Evolutionary conservation across 2,329 filamentous ascomycete species (phyloP), one percentile per base, ranked within the genome.

Genomic region (Cladophialophora bantiana): DNA sequence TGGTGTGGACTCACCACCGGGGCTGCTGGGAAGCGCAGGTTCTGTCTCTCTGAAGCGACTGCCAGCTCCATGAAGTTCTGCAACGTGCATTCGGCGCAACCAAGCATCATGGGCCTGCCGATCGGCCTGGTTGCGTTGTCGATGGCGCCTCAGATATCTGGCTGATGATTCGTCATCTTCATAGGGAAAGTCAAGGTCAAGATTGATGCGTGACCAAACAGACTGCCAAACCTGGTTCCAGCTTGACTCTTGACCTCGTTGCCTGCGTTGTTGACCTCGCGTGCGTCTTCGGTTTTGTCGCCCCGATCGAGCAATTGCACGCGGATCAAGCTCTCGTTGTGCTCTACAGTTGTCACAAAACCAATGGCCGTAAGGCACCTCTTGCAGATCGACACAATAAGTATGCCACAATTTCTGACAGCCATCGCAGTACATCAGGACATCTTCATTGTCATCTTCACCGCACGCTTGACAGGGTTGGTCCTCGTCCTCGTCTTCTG

Each of bases 351-450:
- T 88, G 78, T 95, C 89, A 81, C 95, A 99, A 78, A 94, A 97
- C 94, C 94, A 99, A 71, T 89, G 83, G 34, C 91, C 91, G 35
- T 85, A 81, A 26, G 94, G 93, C 64, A 96, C 87, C 61, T 84
- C 81, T 67, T 94, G 89, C 58, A 97, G 85, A 38, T 92, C 94
- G 68, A 96, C 88, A 78, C 95, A 99, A 78, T 96, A 92, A 56
- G 93, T 93, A 78, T 99, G 95, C 74, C 94, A 97, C 52, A 91
- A 87, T 38, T 90, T 89, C 82, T 96, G 90, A 82, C 95, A 99
- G 75, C 89, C 90, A 78, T 97, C 93, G 80, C 95, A 99, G 68
- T 96, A 87, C 71, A 98, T 88, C 60, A 97, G 86, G 18, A 93
- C 85, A 70, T 96, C 91, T 78, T 95, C 91, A 73, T 94, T 88